phyloP scores from a whole-genome alignment of 352 stramenopile genomes.

The Phytophthora sojae region DNA sequence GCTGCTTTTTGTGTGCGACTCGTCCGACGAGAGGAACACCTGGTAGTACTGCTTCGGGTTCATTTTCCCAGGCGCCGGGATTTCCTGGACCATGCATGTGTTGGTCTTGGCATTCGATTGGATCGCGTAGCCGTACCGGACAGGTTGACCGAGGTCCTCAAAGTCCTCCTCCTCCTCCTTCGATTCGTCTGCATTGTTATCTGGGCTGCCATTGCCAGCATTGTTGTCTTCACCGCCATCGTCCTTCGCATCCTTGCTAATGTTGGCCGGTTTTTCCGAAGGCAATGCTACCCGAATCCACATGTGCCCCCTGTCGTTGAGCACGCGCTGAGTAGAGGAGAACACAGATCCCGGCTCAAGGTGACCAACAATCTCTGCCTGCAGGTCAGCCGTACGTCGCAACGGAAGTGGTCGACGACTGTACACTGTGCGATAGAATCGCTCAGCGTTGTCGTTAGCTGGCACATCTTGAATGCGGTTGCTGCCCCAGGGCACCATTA shows the following conservation, averaged over 20 bases:
- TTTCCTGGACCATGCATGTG: conserved; percentile 79
- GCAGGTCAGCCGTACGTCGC: conserved; percentile 47
- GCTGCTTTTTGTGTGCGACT: conserved; percentile 16
- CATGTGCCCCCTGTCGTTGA: conserved; percentile 66
- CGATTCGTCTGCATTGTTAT: conserved; percentile 49
- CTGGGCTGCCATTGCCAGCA: conserved; percentile 6
- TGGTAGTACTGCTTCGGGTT: conserved; percentile 67
- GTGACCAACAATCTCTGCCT: conserved; percentile 65
- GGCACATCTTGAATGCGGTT: conserved; percentile 39
- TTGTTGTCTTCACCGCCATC: conserved; percentile 29
- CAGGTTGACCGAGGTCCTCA: conserved; percentile 22
- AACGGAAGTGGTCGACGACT: conserved; percentile 61
- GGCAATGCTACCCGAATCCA: conserved; percentile 69
- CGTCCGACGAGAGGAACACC: conserved; percentile 31
- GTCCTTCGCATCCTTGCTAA: conserved; percentile 8
- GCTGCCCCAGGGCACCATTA: conserved; percentile 66
- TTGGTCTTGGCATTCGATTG: conserved; percentile 85
- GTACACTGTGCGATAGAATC: conserved; percentile 81
- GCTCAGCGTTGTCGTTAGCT: conserved; percentile 50
- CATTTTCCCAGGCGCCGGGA: conserved; percentile 64
- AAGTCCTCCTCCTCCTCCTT: conserved; percentile 46
- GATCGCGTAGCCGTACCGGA: conserved; percentile 72
- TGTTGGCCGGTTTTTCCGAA: conserved; percentile 15
- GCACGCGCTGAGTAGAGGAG: conserved; percentile 52
- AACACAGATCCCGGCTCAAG: conserved; percentile 64